Evolutionary conservation across 257 asterid genomes (phyloP).

Genomic region (Asclepias syriaca): DNA sequence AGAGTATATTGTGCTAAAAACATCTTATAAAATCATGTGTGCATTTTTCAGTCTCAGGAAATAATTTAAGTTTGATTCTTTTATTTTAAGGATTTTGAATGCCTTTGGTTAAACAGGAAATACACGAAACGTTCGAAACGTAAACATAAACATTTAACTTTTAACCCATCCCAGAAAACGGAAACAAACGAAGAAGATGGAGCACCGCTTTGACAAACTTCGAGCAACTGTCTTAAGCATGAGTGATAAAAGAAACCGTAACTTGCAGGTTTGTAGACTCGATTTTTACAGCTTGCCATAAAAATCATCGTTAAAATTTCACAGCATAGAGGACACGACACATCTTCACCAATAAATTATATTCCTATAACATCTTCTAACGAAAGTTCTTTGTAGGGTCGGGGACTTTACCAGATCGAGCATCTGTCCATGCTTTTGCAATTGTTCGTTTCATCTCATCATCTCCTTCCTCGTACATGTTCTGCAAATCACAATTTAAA

Average conservation of each 20-base stretch:
- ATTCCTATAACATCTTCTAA: neutral
- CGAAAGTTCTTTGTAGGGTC: conserved; percentile 41
- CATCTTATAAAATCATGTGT: too few species aligned
- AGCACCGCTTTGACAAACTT: too few species aligned
- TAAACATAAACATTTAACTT: too few species aligned
- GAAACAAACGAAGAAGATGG: too few species aligned
- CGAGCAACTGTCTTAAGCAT: too few species aligned
- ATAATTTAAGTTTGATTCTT: too few species aligned
- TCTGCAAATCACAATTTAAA: conserved; percentile 26
- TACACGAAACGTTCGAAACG: too few species aligned
- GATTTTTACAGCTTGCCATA: neutral
- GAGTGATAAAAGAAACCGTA: neutral
- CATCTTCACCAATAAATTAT: neutral
- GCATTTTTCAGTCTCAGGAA: too few species aligned
- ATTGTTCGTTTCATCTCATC: conserved; percentile 83
- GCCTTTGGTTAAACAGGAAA: too few species aligned
- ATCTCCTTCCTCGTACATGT: conserved; percentile 86
- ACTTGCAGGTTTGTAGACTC: neutral
- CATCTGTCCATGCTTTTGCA: conserved; percentile 88
- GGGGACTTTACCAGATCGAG: conserved; percentile 71
- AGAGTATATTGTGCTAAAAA: too few species aligned
- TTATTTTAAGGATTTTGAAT: too few species aligned
- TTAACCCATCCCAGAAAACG: too few species aligned
- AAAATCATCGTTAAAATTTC: neutral
- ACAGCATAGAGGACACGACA: neutral